Base-by-base conservation (phyloP, 805 yeast genomes). In the Starmerella bacillaris region DNA sequence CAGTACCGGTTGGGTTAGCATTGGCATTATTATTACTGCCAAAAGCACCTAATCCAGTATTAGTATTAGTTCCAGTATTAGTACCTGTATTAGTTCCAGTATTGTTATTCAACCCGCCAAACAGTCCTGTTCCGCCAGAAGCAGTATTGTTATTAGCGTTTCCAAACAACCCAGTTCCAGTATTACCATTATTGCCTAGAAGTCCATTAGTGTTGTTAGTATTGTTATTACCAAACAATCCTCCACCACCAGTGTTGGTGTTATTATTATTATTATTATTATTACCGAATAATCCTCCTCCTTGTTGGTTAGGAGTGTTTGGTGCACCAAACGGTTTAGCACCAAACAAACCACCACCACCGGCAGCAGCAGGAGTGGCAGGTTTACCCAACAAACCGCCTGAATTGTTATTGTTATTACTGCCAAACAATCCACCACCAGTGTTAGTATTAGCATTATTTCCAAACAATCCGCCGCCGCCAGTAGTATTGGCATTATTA, bases 231-330 rank as follows among this genome's bases (percentile, higher is more conserved):
- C 39, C 39, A 7, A 36, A 36, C 21, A 24, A 35, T 5, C 17
- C 7, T 22, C 26, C 26, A 22, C 26, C 26, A 5, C 45, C 35
- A 26, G 42, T 37, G 18, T 39, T 37, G 20, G 42, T 27, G 16
- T n/a, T n/a, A n/a, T n/a, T n/a, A n/a, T 21, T 36, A 24, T 36
- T 27, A 26, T 39, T 31, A 12, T 16, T 45, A 30, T 41, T 48
- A 19, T 42, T 45, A 12, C 67, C 69, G 46, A 64, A 64, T 28
- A 62, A 37, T 1, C 67, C 66, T 15, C 61, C 60, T 12, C 46
- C 43, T 36, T 30, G 24, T 18, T 24, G 30, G 26, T 21, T 20
- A 20, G 12, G n/a, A n/a, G n/a, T n/a, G n/a, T 22, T 35, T 40
- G 19, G 33, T 37, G 18, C 16, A 37, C 35, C 35, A 37, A 18